These are phyloP conservation scores for Leishmania tarentolae DNA, from an alignment of 208 protist genomes.

Conservation along the genomic window DNA sequence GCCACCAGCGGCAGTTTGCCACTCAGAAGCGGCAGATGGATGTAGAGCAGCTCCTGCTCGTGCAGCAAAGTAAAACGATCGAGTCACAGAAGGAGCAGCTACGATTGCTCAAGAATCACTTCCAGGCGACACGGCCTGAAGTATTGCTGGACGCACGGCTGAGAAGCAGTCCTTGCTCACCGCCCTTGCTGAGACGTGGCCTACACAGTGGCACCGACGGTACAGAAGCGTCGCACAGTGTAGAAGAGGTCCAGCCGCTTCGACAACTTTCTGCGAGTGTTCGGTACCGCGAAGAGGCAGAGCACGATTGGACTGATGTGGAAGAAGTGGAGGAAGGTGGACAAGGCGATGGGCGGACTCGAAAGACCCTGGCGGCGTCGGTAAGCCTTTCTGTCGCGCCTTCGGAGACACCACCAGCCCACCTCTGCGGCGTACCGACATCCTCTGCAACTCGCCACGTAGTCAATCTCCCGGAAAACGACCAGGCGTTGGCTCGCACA, in stretches of 20 bases:
- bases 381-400: neutral
- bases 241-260: neutral
- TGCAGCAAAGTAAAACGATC: conserved; percentile 38
- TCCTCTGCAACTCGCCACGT: conserved; percentile 8
- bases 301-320: conserved; percentile 20
- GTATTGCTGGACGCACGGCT: conserved; percentile 18
- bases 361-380: neutral
- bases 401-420: conserved; percentile 29
- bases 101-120: conserved; percentile 29
- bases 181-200: neutral
- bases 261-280: neutral
- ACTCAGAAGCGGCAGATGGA: conserved; percentile 64
- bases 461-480: neutral
- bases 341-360: neutral
- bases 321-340: conserved; percentile 1
- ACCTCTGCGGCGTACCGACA: conserved; percentile 26
- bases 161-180: neutral
- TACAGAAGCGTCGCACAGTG: neutral
- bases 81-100: conserved; percentile 38
- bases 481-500: neutral
- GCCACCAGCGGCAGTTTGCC: conserved; percentile 63
- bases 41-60: conserved; percentile 26
- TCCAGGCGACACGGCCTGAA: conserved; percentile 21
- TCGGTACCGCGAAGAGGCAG: conserved; percentile 4
- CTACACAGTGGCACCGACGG: neutral